Percentiles rank a stretch among this genome's conserved stretches.
Evolutionary conservation across 495 filamentous ascomycete genomes (phyloP).

Genomic region (Astrocystis sublimbata): DNA sequence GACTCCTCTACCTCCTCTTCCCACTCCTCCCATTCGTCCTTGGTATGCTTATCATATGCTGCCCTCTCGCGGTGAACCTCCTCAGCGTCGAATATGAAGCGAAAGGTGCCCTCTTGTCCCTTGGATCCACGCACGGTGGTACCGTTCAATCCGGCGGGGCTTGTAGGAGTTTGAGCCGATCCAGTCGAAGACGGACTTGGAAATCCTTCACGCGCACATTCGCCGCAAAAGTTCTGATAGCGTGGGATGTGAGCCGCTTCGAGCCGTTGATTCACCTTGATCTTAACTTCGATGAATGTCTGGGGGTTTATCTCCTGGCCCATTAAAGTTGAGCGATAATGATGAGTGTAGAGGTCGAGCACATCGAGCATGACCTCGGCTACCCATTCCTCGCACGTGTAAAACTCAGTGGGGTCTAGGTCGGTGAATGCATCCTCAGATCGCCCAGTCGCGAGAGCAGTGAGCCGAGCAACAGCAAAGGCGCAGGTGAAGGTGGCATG

Average conservation of each 20-base stretch:
- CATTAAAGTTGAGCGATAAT: constrained; percentile 68
- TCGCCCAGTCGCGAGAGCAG: constrained; percentile 62
- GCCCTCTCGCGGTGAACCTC: constrained; percentile 71
- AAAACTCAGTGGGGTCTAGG: constrained; percentile 47
- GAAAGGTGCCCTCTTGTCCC: constrained; percentile 66
- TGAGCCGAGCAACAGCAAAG: constrained; percentile 77
- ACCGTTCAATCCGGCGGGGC: constrained; percentile 36
- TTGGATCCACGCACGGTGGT: constrained; percentile 49
- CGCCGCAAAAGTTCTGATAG: constrained; percentile 44
- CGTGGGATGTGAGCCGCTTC: constrained; percentile 38
- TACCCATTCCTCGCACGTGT: constrained; percentile 66
- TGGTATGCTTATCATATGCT: constrained; percentile 66
- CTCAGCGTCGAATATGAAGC: constrained; percentile 86
- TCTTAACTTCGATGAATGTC: constrained; percentile 78
- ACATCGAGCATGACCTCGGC: constrained; percentile 86
- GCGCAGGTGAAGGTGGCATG: constrained; percentile 78
- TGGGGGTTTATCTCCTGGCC: constrained; percentile 70
- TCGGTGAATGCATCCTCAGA: constrained; percentile 44
- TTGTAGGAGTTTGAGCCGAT: constrained; percentile 41
- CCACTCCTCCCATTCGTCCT: constrained; percentile 76
- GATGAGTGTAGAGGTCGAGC: constrained; percentile 82
- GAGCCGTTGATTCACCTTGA: constrained; percentile 77
- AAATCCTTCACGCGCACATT: constrained; percentile 43
- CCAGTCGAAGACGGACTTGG: constrained; percentile 35
- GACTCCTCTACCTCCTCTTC: constrained; percentile 64